These are phyloP conservation scores for Acarospora socialis DNA, from an alignment of 2,329 filamentous ascomycete species.

Conservation along the genomic window DNA sequence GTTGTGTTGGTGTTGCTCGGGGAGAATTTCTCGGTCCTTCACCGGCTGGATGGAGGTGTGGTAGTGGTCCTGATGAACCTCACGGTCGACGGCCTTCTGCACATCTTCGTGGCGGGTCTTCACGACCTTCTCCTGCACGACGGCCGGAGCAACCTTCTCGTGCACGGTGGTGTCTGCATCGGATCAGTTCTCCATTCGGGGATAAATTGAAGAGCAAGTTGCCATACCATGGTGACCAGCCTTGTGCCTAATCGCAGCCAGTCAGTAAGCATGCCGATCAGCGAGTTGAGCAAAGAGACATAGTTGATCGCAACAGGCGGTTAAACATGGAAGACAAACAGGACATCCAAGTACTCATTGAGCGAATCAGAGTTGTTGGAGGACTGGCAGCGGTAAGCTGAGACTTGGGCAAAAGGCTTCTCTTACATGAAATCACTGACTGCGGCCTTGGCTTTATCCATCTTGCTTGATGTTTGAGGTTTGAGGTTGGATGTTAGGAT, in stretches of 20 bases:
- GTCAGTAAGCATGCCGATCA: too few relatives aligned
- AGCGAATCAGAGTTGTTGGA: conserved; percentile 7
- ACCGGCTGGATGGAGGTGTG: conserved; percentile 57
- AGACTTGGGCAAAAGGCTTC: background rate
- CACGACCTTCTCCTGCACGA: conserved; percentile 46
- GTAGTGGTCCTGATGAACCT: conserved; percentile 59
- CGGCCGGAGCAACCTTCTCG: conserved; percentile 46
- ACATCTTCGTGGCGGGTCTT: conserved; percentile 48
- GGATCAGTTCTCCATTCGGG: too few relatives aligned
- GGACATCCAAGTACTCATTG: conserved; percentile 5
- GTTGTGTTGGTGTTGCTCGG: conserved; percentile 50
- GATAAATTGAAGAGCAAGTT: too few relatives aligned
- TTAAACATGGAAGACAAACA: conserved; percentile 5
- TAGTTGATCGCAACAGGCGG: background rate
- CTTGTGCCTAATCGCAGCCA: conserved; percentile 10
- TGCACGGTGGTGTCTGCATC: conserved; percentile 61
- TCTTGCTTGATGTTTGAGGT: conserved; percentile 2
- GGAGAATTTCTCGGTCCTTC: conserved; percentile 37
- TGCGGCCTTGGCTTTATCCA: conserved; percentile 14
- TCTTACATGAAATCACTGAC: conserved; percentile 15
- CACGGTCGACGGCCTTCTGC: conserved; percentile 49
- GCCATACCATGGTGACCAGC: conserved; percentile 15
- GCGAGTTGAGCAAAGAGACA: background rate
- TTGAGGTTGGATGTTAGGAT: background rate
- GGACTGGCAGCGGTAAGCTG: conserved; percentile 10